Conservation (phyloP, 2,329 filamentous ascomycete genomes). For the Aureobasidium melanogenum region DNA sequence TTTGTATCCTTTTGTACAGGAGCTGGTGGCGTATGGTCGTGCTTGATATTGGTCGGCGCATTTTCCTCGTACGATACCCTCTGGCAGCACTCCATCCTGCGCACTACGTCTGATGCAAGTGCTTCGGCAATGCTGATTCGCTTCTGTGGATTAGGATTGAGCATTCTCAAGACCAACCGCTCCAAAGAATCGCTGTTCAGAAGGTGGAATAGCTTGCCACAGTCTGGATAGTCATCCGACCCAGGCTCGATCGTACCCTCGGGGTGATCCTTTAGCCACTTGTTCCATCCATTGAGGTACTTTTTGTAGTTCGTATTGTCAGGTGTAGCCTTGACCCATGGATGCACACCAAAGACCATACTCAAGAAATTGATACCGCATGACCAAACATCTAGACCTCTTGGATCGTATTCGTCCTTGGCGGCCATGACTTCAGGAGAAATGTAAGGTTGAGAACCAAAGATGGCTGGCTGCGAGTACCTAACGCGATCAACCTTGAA, state of each 20-base stretch:
- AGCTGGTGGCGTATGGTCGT: slow-evolving; percentile 2
- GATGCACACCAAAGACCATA: slow-evolving; percentile 60
- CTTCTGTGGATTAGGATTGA: slow-evolving; percentile 65
- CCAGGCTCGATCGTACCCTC: slow-evolving; percentile 33
- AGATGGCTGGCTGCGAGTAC: slow-evolving; percentile 68
- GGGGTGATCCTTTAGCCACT: slow-evolving; percentile 52
- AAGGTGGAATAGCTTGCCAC: slow-evolving; percentile 54
- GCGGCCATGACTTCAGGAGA: slow-evolving; percentile 74
- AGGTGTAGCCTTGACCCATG: slow-evolving; percentile 62
- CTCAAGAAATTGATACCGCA: slow-evolving; percentile 76
- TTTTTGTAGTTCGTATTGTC: slow-evolving; percentile 51
- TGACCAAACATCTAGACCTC: slow-evolving; percentile 77
- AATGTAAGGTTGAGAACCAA: slow-evolving; percentile 78
- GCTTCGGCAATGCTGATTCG: slow-evolving; percentile 63
- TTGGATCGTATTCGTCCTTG: slow-evolving; percentile 60
- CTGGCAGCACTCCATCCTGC: slow-evolving; percentile 63
- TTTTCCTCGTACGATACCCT: slow-evolving; percentile 1
- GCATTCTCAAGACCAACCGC: slow-evolving; percentile 68
- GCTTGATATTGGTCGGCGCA: background rate
- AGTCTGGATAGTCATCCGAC: slow-evolving; percentile 50
- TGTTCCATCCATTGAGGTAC: slow-evolving; percentile 59
- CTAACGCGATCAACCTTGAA: slow-evolving; percentile 57
- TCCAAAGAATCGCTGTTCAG: slow-evolving; percentile 61
- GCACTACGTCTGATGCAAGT: slow-evolving; percentile 62
- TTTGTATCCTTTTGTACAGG: background rate